Conservation (phyloP, 441 rosid species). For the Erodium moschatum region DNA sequence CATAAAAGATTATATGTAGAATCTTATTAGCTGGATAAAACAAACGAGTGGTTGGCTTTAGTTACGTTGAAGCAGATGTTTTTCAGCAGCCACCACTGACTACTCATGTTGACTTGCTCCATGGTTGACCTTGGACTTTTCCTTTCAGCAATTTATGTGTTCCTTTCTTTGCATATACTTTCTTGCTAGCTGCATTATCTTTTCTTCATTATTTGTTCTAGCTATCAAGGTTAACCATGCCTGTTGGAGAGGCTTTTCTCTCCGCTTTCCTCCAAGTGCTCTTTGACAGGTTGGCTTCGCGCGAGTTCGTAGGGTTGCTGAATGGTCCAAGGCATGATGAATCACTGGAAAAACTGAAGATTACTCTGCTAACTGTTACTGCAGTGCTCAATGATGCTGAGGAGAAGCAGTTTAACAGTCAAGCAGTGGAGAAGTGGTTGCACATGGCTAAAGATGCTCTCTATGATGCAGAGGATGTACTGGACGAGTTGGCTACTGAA, state of each 20-base stretch:
- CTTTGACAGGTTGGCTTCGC: constrained; percentile 23
- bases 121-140: not conserved
- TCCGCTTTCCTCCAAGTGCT: constrained; percentile 21
- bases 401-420: constrained; percentile 19
- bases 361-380: not conserved
- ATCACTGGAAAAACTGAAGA: constrained; percentile 11
- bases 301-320: constrained; percentile 17
- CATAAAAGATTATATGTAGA: not conserved
- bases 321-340: constrained; percentile 7
- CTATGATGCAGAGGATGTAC: constrained; percentile 28
- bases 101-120: not conserved
- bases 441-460: constrained; percentile 20
- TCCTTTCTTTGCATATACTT: not conserved
- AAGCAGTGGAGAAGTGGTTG: constrained; percentile 19
- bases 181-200: not conserved
- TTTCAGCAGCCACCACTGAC: not conserved
- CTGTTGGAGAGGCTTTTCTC: constrained; percentile 21
- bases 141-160: not conserved
- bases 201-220: not conserved
- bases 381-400: constrained; percentile 24
- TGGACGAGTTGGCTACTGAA: constrained; percentile 21
- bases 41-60: not conserved
- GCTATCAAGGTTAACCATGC: not conserved
- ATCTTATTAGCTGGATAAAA: not conserved
- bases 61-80: not conserved